Conservation (phyloP, 2,329 filamentous ascomycete genomes). For the Helicocarpus griseus region DNA sequence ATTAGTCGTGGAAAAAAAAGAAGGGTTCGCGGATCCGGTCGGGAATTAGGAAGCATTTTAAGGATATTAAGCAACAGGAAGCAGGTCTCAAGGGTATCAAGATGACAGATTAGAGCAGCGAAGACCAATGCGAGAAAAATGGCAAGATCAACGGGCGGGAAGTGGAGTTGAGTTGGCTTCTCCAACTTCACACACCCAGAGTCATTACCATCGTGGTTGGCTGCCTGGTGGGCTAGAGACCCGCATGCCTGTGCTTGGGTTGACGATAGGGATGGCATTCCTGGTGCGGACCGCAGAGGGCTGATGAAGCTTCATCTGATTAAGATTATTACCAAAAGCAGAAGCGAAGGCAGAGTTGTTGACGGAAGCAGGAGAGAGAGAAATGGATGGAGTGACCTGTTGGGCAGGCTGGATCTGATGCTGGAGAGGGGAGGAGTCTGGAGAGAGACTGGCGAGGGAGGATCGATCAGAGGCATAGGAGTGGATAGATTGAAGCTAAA, state of each 20-base stretch:
- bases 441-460: slow-evolving; percentile 88
- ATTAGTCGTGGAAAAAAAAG: background rate
- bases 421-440: slow-evolving; percentile 82
- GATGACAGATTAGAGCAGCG: background rate
- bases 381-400: slow-evolving; percentile 61
- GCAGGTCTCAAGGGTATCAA: background rate
- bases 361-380: slow-evolving; percentile 55
- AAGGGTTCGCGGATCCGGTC: background rate
- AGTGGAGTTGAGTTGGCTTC: background rate
- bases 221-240: slow-evolving; percentile 76
- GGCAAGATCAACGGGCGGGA: background rate
- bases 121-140: background rate
- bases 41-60: background rate
- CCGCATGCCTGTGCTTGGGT: slow-evolving; percentile 80
- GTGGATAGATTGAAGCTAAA: slow-evolving; percentile 78
- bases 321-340: slow-evolving; percentile 40
- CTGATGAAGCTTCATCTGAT: slow-evolving; percentile 79
- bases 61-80: background rate
- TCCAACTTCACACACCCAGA: slow-evolving; percentile 10
- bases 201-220: slow-evolving; percentile 34
- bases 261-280: slow-evolving; percentile 96
- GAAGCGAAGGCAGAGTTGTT: slow-evolving; percentile 41
- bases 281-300: slow-evolving; percentile 78
- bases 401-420: slow-evolving; percentile 65
- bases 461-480: slow-evolving; percentile 85